Percentiles rank a stretch among this genome's conserved stretches.
phyloP scores from a whole-genome alignment of 208 protist genomes.

The Wallacemonas sp. region DNA sequence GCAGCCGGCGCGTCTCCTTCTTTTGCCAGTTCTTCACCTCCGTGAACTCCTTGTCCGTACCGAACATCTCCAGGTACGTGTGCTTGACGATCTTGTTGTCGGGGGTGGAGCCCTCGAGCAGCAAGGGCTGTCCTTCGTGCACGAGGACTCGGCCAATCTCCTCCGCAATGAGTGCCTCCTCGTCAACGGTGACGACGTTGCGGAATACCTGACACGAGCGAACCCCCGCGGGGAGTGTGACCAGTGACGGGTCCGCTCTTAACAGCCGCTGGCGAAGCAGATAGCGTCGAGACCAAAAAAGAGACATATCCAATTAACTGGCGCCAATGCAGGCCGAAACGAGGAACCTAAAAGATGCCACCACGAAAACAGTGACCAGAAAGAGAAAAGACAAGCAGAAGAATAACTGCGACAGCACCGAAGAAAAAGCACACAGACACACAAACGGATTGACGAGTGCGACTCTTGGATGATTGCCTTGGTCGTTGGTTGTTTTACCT shows the following conservation, averaged over 20 bases:
- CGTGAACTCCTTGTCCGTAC: slow-evolving; percentile 67
- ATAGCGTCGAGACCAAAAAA: not conserved
- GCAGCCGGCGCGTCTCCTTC: slow-evolving; percentile 66
- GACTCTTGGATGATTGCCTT: no score
- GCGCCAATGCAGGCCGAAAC: no score
- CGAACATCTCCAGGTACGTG: slow-evolving; percentile 85
- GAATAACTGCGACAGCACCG: not conserved
- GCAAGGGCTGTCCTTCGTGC: slow-evolving; percentile 60
- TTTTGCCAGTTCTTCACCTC: slow-evolving; percentile 75
- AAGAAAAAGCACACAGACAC: slow-evolving; percentile 6
- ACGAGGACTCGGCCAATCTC: slow-evolving; percentile 66
- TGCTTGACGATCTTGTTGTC: slow-evolving; percentile 71
- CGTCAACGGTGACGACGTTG: slow-evolving; percentile 60
- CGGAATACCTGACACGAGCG: slow-evolving; percentile 68
- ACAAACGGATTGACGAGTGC: not conserved
- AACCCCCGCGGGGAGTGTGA: slow-evolving; percentile 60
- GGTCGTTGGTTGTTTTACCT: no score
- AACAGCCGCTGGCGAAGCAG: slow-evolving; percentile 23
- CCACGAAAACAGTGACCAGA: no score
- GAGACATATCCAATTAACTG: not conserved
- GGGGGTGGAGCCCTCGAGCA: slow-evolving; percentile 47
- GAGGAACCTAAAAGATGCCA: no score
- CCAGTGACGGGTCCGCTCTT: slow-evolving; percentile 51
- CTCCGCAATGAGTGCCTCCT: slow-evolving; percentile 71
- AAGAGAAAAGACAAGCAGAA: no score